Evolutionary conservation across 2,329 filamentous ascomycete genomes (phyloP).

Genomic region (Diaporthe caulivora): DNA sequence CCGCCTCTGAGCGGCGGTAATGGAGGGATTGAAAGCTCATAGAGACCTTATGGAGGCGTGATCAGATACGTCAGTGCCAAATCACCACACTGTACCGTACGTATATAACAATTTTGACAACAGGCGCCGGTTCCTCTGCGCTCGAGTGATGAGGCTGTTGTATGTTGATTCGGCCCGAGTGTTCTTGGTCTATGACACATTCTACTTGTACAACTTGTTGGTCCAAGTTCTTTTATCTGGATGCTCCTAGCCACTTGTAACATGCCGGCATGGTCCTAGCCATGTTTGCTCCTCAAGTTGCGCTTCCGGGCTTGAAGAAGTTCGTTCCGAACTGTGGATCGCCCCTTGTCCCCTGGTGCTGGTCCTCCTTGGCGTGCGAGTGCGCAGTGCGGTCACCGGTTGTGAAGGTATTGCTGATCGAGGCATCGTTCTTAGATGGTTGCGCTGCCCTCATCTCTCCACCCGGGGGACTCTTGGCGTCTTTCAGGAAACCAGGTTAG

Average conservation of each 20-base stretch:
- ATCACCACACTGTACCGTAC: not conserved
- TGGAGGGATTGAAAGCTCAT: not conserved
- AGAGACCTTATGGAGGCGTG: not conserved
- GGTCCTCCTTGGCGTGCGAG: conserved; percentile 3
- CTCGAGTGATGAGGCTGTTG: not conserved
- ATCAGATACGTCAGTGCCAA: not conserved
- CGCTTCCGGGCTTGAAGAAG: conserved; percentile 34
- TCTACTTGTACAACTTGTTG: too few relatives aligned
- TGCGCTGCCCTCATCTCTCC: conserved; percentile 24
- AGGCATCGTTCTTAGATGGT: conserved; percentile 34
- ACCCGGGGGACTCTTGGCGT: conserved; percentile 32
- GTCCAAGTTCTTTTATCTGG: too few relatives aligned
- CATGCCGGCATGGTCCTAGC: too few relatives aligned
- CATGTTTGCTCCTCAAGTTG: not conserved
- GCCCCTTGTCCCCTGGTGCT: conserved; percentile 17
- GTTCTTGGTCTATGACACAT: not conserved
- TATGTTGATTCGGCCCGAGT: not conserved
- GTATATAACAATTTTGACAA: not conserved
- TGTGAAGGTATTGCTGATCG: conserved; percentile 37
- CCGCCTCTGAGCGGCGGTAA: not conserved
- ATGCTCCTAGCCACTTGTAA: too few relatives aligned
- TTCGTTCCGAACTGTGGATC: conserved; percentile 14
- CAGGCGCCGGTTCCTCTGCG: not conserved
- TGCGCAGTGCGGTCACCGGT: conserved; percentile 33
- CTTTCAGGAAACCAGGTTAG: not conserved